phyloP scores from a whole-genome alignment of 345 rosid species.

The Eucalyptus pauciflora region DNA sequence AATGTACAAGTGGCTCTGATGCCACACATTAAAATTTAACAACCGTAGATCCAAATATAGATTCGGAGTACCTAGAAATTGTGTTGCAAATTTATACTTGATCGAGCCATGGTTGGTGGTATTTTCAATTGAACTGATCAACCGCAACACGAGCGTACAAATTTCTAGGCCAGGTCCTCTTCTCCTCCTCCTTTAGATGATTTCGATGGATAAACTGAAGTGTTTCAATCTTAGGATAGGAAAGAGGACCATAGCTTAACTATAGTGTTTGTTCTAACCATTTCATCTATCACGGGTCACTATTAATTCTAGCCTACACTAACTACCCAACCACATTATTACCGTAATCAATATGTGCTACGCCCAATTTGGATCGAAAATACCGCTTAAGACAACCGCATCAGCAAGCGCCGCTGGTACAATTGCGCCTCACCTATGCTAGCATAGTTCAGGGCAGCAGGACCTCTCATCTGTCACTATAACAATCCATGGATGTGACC shows the following conservation, averaged over 20 bases:
- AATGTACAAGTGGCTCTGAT: background rate
- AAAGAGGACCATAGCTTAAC: background rate
- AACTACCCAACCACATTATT: background rate
- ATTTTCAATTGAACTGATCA: background rate
- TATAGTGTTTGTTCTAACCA: background rate
- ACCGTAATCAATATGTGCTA: background rate
- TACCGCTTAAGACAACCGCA: background rate
- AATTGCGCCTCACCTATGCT: background rate
- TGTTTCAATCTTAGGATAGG: background rate
- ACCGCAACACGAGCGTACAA: background rate
- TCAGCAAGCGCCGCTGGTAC: rapidly evolving
- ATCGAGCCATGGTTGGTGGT: background rate
- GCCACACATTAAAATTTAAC: background rate
- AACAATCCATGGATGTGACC: background rate
- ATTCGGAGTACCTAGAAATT: background rate
- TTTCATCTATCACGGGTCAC: no score
- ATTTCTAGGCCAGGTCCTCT: background rate
- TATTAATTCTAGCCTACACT: background rate
- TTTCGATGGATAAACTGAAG: background rate
- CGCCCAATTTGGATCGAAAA: rapidly evolving
- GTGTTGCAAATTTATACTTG: background rate
- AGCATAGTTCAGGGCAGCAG: background rate
- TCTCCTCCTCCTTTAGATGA: background rate
- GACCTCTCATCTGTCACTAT: background rate
- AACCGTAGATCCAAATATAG: background rate